Conservation (phyloP, 2,329 filamentous ascomycete species). For the Pseudocercospora pini-densiflorae region DNA sequence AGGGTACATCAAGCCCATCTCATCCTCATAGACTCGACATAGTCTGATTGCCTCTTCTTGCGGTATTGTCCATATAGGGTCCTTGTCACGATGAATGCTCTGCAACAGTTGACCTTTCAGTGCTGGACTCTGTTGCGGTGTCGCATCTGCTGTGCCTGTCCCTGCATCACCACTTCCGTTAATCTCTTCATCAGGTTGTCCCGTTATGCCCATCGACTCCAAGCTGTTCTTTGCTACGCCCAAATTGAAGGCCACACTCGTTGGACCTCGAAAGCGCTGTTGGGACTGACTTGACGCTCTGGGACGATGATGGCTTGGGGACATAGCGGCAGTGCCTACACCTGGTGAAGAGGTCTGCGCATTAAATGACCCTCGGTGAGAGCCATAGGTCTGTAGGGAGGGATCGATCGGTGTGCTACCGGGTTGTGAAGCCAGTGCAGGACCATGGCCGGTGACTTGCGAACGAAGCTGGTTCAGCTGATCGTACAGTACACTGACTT, state of each 20-base stretch:
- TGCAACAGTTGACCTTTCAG: conserved; percentile 30
- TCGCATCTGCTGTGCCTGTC: conserved; percentile 26
- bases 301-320: conserved; percentile 39
- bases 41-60: conserved; percentile 81
- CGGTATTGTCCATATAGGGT: conserved; percentile 79
- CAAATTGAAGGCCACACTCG: conserved; percentile 82
- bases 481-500: conserved; percentile 77
- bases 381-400: conserved; percentile 37
- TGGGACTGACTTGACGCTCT: conserved; percentile 46
- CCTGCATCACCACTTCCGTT: conserved; percentile 36
- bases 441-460: conserved; percentile 40
- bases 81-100: conserved; percentile 58
- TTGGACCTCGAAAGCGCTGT: conserved; percentile 79
- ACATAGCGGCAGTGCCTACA: conserved; percentile 31
- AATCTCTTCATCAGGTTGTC: conserved; percentile 68
- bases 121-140: conserved; percentile 22
- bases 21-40: conserved; percentile 82
- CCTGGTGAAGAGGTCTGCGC: conserved; percentile 29
- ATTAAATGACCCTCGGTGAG: conserved; percentile 25
- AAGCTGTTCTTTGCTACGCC: conserved; percentile 86
- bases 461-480: conserved; percentile 70
- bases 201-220: conserved; percentile 85
- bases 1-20: conserved; percentile 92
- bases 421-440: conserved; percentile 11
- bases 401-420: conserved; percentile 41